Conservation (phyloP, 2,329 filamentous ascomycete genomes). For the Xylaria sp. region DNA sequence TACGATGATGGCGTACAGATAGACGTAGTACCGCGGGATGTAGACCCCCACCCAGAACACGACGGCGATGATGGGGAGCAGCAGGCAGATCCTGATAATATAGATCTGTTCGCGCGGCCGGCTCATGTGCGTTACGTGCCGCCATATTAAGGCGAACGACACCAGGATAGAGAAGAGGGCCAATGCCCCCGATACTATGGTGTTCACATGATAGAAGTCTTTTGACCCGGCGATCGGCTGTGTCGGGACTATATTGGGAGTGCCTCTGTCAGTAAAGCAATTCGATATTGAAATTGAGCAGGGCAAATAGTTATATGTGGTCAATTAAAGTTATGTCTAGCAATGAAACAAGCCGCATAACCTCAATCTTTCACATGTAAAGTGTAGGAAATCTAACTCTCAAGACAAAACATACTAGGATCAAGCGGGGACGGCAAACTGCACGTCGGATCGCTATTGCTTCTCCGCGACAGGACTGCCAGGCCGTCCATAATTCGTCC, state of each 20-base stretch:
- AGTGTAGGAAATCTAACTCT: neutral
- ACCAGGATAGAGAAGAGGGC: conserved; percentile 49
- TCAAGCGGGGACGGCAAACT: conserved; percentile 30
- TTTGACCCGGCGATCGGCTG: conserved; percentile 36
- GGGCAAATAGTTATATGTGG: neutral
- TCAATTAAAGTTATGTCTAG: neutral
- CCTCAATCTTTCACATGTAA: neutral
- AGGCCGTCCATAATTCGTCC: conserved; percentile 20
- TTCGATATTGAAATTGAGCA: neutral
- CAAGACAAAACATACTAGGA: conserved; percentile 26
- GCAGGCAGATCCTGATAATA: conserved; percentile 56
- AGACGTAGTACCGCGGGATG: conserved; percentile 54
- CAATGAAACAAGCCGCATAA: neutral
- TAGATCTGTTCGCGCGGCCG: conserved; percentile 56
- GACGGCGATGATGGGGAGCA: conserved; percentile 56
- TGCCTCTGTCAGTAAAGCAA: conserved; percentile 17
- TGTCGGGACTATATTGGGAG: conserved; percentile 29
- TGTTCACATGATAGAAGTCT: conserved; percentile 49
- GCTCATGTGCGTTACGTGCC: conserved; percentile 55
- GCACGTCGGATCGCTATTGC: conserved; percentile 17
- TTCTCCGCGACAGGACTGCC: conserved; percentile 3
- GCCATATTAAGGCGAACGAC: conserved; percentile 49
- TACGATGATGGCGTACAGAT: conserved; percentile 54
- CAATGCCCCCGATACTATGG: conserved; percentile 53
- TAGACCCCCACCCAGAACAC: conserved; percentile 54